Evolutionary conservation across 441 rosid genomes (phyloP), one percentile per base, ranked within the genome.

Genomic region (Oxalis stricta): DNA sequence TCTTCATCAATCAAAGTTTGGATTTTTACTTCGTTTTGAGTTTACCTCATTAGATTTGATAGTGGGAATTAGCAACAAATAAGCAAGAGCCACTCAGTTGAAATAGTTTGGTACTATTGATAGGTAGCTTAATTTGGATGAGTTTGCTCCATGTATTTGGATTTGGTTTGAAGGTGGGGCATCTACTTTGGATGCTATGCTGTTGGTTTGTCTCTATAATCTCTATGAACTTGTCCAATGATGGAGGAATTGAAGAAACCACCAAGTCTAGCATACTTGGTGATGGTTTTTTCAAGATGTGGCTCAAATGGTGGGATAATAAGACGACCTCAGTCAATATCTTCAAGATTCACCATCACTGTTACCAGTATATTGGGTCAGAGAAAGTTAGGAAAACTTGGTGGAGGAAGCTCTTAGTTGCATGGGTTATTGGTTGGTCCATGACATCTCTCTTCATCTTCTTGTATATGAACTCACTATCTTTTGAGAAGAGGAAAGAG

Each of bases 141-240:
- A 84, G 72, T 70, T 52, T 76, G 48, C 60, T 79, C 55, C 81
- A 76, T 63, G 75, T 78, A 26, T 52, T 59, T 58, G 86, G 76
- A 59, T 81, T 83, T 68, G 81, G 81, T 38, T 52, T 84, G 40
- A 84, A 84, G 58, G 70, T 76, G 66, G 87, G 95, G 60, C 80
- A 75, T 55, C 59, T 79, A 38, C 61, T 83, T 40, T 87, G 94
- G 94, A 48, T 72, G 75, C 58, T 79, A 78, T 76, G 89, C 55
- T 78, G 81, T 72, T 81, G 86, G 92, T 44, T 82, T 23, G 53
- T 69, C 30, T 76, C 76, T 16, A 60, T 60, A 46, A 50, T 79
- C 55, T 74, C 83, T 42, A 63, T 68, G 77, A 70, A 69, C 55
- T 68, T 79, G 79, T 65, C 72, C 60, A 53, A 70, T 69, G 65